Percentiles rank a stretch among this genome's conserved stretches.
These are phyloP conservation scores for Penicillium sp. DNA, from an alignment of 2,329 filamentous ascomycete species.

Conservation along the genomic window DNA sequence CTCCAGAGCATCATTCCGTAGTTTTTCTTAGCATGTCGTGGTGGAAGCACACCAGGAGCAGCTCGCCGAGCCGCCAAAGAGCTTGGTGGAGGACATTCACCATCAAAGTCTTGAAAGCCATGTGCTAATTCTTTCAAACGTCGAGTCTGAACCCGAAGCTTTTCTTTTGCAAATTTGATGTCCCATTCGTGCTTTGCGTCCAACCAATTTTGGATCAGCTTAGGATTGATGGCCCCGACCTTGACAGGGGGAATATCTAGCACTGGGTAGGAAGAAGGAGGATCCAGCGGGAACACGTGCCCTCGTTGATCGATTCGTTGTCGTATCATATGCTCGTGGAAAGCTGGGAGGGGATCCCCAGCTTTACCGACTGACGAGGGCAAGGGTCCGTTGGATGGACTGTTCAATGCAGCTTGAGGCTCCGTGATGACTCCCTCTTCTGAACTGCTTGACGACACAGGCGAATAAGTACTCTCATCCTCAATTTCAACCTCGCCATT, in stretches of 20 bases:
- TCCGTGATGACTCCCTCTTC: constrained; percentile 17
- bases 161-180: constrained; percentile 65
- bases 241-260: constrained; percentile 63
- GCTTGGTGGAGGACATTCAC: constrained; percentile 78
- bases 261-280: constrained; percentile 63
- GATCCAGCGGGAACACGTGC: constrained; percentile 65
- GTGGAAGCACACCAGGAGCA: constrained; percentile 33
- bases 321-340: constrained; percentile 85
- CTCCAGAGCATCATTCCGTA: constrained; percentile 81
- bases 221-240: constrained; percentile 77
- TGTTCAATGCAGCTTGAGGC: constrained; percentile 9
- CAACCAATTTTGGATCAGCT: constrained; percentile 81
- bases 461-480: constrained; percentile 73
- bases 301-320: constrained; percentile 81
- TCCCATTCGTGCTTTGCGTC: constrained; percentile 72
- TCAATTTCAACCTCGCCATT: constrained; percentile 75
- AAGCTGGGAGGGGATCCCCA: constrained; percentile 76
- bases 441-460: constrained; percentile 62
- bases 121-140: constrained; percentile 69
- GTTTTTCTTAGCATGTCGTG: constrained; percentile 53
- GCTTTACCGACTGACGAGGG: constrained; percentile 70
- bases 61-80: constrained; percentile 71
- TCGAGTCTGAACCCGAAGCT: constrained; percentile 69
- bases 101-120: constrained; percentile 70
- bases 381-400: constrained; percentile 8